Percentiles rank a stretch among this genome's conserved stretches.
These are phyloP conservation scores for Xylariomycetidae sp. DNA, from an alignment of 2,329 filamentous ascomycete species.

Conservation along the genomic window DNA sequence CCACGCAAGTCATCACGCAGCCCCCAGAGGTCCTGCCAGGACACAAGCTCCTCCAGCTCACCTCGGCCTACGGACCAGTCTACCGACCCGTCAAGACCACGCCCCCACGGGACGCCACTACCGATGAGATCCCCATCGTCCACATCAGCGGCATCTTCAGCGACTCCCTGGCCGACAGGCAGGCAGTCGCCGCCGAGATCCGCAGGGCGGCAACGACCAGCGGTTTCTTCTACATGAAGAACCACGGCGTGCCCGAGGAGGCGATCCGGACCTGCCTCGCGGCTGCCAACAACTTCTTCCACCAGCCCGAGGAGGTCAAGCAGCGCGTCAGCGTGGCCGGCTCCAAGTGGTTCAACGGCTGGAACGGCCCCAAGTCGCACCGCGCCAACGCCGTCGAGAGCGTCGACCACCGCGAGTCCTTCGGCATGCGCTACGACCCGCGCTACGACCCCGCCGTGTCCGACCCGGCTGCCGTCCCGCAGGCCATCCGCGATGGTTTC, in stretches of 20 bases:
- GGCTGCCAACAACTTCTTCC: conserved; percentile 17
- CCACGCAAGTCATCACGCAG: too few relatives aligned
- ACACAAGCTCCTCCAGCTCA: too few relatives aligned
- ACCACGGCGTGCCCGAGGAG: conserved; percentile 23
- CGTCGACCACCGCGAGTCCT: conserved; percentile 29
- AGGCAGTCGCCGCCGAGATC: conserved; percentile 34
- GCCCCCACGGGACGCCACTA: conserved; percentile 17
- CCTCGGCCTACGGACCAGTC: conserved; percentile 13
- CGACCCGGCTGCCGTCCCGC: conserved; percentile 23
- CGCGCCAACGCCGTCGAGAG: conserved; percentile 17
- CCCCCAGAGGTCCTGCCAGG: too few relatives aligned
- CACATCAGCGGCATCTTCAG: conserved; percentile 38
- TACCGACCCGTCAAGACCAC: conserved; percentile 14
- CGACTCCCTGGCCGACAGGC: conserved; percentile 27
- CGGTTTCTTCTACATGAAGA: conserved; percentile 40
- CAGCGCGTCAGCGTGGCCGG: conserved; percentile 27
- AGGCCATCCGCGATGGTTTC: conserved; percentile 11
- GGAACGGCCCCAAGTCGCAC: conserved; percentile 29
- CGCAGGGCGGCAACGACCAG: conserved; percentile 34
- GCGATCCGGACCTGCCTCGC: conserved; percentile 26
- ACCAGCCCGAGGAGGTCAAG: conserved; percentile 18
- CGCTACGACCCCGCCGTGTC: conserved; percentile 21
- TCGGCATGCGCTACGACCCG: conserved; percentile 30
- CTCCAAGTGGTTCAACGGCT: conserved; percentile 35
- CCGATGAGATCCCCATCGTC: conserved; percentile 35